A percentile compares a stretch with the other conserved stretches of the same genome.
These are phyloP conservation scores for Hydnomerulius pinastri DNA, from an alignment of 768 basidiomycete genomes.

Conservation along the genomic window DNA sequence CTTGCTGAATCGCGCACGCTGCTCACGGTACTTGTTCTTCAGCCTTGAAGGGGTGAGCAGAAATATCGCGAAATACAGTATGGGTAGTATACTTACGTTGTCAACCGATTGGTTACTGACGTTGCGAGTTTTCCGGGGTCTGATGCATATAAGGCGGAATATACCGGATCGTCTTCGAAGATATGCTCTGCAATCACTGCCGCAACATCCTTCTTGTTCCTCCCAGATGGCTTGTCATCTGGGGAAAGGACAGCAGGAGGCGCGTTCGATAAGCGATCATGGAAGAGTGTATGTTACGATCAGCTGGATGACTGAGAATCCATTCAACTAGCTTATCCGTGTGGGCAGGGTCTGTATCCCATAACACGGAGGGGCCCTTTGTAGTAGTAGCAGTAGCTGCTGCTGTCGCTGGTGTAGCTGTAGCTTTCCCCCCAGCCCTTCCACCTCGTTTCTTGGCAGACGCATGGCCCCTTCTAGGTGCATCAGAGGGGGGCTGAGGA, in stretches of 20 bases:
- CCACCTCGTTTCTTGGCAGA: too few species aligned
- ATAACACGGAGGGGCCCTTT: too few species aligned
- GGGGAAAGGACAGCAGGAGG: not conserved
- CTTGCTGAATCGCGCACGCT: not conserved
- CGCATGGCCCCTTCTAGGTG: too few species aligned
- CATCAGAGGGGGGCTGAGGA: too few species aligned
- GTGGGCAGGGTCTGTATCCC: too few species aligned
- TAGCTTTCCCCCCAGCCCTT: too few species aligned
- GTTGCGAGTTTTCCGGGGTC: not conserved
- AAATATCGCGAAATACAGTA: not conserved
- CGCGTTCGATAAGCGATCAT: not conserved
- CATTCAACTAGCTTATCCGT: not conserved
- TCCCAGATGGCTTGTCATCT: slow-evolving; percentile 6
- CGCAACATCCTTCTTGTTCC: slow-evolving; percentile 2
- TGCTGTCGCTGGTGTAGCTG: too few species aligned
- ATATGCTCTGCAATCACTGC: slow-evolving; percentile 5
- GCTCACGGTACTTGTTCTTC: slow-evolving; percentile 3
- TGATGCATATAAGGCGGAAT: not conserved
- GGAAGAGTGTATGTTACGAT: slow-evolving; percentile 2
- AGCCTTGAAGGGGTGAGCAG: too few species aligned
- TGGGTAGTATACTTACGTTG: not conserved
- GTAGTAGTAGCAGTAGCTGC: too few species aligned
- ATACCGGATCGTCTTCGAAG: not conserved
- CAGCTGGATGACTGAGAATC: slow-evolving; percentile 1
- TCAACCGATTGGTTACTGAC: slow-evolving; percentile 1